phyloP scores from a whole-genome alignment of 2,329 filamentous ascomycete species.

The Fusarium xyrophilum region DNA sequence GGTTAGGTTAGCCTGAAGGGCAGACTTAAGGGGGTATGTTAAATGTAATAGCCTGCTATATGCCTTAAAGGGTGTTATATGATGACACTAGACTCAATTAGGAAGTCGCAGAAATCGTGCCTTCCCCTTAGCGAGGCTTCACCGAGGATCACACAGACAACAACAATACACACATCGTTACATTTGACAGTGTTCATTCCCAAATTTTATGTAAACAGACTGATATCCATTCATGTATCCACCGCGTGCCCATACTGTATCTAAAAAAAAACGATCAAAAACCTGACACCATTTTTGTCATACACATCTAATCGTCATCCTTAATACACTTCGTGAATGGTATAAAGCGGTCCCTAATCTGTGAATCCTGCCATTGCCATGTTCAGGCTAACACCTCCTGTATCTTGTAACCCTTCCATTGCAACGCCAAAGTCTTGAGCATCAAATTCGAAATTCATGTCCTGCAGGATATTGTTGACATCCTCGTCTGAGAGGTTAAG shows the following conservation, averaged over 20 bases:
- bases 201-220: background rate
- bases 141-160: too few species aligned
- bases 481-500: constrained; percentile 50
- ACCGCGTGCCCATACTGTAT: background rate
- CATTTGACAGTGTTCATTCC: too few species aligned
- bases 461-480: constrained; percentile 51
- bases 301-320: constrained; percentile 4
- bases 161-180: too few species aligned
- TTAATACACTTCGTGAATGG: constrained; percentile 30
- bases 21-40: too few species aligned
- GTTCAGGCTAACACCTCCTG: constrained; percentile 43
- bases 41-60: too few species aligned
- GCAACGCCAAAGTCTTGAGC: constrained; percentile 40
- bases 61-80: too few species aligned
- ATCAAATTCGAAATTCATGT: constrained; percentile 53
- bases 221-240: constrained; percentile 13
- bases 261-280: background rate
- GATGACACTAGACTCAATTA: too few species aligned
- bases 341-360: constrained; percentile 37
- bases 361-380: constrained; percentile 33
- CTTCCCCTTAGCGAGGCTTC: too few species aligned
- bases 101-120: too few species aligned
- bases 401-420: constrained; percentile 42
- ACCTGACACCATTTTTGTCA: constrained; percentile 2
- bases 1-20: too few species aligned